phyloP scores from a whole-genome alignment of 2,329 filamentous ascomycete genomes.

The Apiospora arundinis region DNA sequence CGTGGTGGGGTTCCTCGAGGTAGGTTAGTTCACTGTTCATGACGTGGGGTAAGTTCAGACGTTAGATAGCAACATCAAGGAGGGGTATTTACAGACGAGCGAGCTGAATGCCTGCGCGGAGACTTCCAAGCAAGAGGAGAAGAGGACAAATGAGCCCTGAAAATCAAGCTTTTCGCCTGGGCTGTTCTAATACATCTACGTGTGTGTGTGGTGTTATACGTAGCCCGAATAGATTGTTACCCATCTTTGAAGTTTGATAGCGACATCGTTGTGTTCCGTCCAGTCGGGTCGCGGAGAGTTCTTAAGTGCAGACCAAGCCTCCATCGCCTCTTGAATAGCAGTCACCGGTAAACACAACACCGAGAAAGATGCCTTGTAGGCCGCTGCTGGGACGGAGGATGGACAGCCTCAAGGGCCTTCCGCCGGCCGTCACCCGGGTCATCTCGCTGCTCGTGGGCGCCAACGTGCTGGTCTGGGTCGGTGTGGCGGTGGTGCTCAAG shows the following conservation, averaged over 20 bases:
- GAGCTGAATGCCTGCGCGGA: not conserved
- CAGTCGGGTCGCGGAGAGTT: not conserved
- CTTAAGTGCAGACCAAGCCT: not conserved
- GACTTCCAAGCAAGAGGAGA: not conserved
- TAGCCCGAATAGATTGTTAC: not conserved
- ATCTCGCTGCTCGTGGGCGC: conserved; percentile 56
- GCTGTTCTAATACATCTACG: not conserved
- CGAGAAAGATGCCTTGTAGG: not conserved
- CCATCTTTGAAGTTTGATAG: not conserved
- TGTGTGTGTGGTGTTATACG: not conserved
- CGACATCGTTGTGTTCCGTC: not conserved
- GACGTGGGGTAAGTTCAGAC: conserved; percentile 1
- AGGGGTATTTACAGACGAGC: not conserved
- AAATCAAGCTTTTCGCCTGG: not conserved
- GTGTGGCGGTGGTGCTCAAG: conserved; percentile 57
- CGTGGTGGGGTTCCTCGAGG: conserved; percentile 12
- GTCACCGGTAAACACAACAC: too few relatives aligned
- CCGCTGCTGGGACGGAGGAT: conserved; percentile 5
- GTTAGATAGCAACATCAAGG: conserved; percentile 4
- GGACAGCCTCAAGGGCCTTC: conserved; percentile 35
- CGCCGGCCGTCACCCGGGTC: conserved; percentile 48
- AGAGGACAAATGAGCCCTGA: not conserved
- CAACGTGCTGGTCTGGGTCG: conserved; percentile 63
- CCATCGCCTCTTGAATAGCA: not conserved
- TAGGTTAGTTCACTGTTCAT: not conserved